Evolutionary conservation across 176 grass and related monocot species (phyloP).

Genomic region (Oryza australiensis): DNA sequence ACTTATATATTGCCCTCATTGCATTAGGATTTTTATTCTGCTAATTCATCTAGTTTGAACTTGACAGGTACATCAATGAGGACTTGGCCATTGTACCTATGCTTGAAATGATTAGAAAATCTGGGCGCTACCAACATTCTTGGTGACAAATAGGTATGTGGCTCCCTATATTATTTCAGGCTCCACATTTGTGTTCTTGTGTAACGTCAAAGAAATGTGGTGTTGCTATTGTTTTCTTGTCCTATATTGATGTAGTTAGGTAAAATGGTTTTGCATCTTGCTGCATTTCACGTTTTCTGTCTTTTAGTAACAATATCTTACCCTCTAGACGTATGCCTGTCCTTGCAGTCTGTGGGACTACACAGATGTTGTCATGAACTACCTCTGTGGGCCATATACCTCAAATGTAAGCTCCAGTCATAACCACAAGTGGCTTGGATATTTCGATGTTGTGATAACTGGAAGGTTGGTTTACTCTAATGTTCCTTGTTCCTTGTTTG

Average conservation of each 20-base stretch:
- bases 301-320: too few species aligned
- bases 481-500: neutral
- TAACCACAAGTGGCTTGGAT: conserved; percentile 77
- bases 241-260: neutral
- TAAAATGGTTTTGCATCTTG: conserved; percentile 17
- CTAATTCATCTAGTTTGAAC: conserved; percentile 32
- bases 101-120: conserved; percentile 92
- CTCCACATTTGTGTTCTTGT: conserved; percentile 3
- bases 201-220: conserved; percentile 24
- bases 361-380: conserved; percentile 97
- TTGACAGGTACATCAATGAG: conserved; percentile 87
- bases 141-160: conserved; percentile 91
- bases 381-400: conserved; percentile 70
- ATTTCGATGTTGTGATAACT: conserved; percentile 97
- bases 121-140: conserved; percentile 84
- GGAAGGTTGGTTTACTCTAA: conserved; percentile 62
- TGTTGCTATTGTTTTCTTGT: conserved; percentile 20
- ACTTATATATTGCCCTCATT: neutral
- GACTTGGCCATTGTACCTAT: conserved; percentile 89
- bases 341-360: conserved; percentile 94
- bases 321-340: too few species aligned
- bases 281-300: too few species aligned
- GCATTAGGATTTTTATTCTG: conserved; percentile 12
- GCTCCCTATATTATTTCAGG: conserved; percentile 5
- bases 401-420: conserved; percentile 50